Evolutionary conservation across 2,329 filamentous ascomycete genomes (phyloP), one percentile per base, ranked within the genome.

Genomic region (Phialophora tarda): DNA sequence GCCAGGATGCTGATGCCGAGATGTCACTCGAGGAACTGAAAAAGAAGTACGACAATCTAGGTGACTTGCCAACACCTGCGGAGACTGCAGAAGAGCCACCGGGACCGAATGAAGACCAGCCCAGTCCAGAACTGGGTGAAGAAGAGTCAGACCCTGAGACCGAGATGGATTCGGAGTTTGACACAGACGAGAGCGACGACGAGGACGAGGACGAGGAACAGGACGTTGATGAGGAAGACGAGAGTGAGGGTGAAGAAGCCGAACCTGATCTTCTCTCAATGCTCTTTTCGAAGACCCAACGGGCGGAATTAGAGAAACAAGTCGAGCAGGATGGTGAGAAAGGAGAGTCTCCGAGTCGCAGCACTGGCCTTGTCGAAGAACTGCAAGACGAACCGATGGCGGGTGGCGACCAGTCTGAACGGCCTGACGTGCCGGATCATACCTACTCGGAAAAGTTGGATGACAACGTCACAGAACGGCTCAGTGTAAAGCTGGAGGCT

Each of bases 91-190:
- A 48, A n/a, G 34, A 53, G 23, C 32, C 21, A 28, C 34, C 51
- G 12, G 59, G 44, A 8, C 30, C 48, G 32, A 48, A 47, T 4
- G 59, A 58, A 5, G 62, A 62, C 11, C 38, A 62, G 41, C 56
- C 24, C 30, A 57, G 48, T 50, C 57, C 30, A 55, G 75, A 78
- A 64, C 75, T 74, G 24, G 74, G 75, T 17, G 68, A 72, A 17
- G 72, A 71, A 51, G 74, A 75, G 21, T 74, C 69, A 11, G 71
- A 73, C 59, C 68, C 71, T 26, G 71, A 73, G 44, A 73, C 80
- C 1, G 81, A 84, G 68, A 81, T 80, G 77, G 80, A 82, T 53
- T 78, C 79, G 64, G 82, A 82, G 66, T 82, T 81, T 53, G 82
- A 84, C 32, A 80, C 76, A 63, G 78, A 78, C 44, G 79, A 78